Base-by-base conservation (phyloP, 352 stramenopile genomes). In the Lagenidium giganteum region DNA sequence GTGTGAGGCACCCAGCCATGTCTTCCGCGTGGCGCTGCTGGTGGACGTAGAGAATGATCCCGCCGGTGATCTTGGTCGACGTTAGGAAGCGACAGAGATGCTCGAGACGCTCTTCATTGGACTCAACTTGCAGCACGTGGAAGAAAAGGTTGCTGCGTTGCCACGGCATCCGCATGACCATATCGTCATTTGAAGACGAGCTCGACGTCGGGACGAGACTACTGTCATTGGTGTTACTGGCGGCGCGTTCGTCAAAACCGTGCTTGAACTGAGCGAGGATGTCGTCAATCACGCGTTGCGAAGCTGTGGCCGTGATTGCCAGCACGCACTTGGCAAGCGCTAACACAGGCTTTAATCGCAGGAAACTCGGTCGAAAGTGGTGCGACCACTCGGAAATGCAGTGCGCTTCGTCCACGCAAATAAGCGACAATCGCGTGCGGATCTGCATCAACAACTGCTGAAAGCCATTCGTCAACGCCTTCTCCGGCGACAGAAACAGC, bases 371-470 rank as follows among this genome's bases (percentile, higher is more conserved):
- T 1, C 94, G 77, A 46, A 98, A 98, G 67, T 98, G 92, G 47
- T 97, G 89, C 3, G 81, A 95, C 94, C 94, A 98, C 53, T 98
- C 86, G 8, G 83, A 96, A 23, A 98, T 70, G 54, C 93, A 98
- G 55, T 98, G 94, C 4, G 90, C 91, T 73, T 98, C 94, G 47
- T 98, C 94, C 12, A 98, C 80, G 36, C 84, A 96, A 1, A 98
- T 80, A 13, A 98, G 74, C 18, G 72, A 82, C 17, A 93, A 40
- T 3, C 72, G 61, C 24, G 64, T 47, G 3, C 58, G 55, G 4
- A 79, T 66, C 29, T 73, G 51, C 2, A 42, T 42, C 14, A 93
- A 41, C 14, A 93, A 48, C n/a, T 64, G 37, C 44, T 86, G 73
- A 48, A 97, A 95, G 1, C 83, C 80, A 3, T 71, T 68, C 13